Percentiles rank a stretch among this genome's conserved stretches.
Evolutionary conservation across 163 green algal genomes (phyloP).

Genomic region (Trebouxiophyceae sp.): DNA sequence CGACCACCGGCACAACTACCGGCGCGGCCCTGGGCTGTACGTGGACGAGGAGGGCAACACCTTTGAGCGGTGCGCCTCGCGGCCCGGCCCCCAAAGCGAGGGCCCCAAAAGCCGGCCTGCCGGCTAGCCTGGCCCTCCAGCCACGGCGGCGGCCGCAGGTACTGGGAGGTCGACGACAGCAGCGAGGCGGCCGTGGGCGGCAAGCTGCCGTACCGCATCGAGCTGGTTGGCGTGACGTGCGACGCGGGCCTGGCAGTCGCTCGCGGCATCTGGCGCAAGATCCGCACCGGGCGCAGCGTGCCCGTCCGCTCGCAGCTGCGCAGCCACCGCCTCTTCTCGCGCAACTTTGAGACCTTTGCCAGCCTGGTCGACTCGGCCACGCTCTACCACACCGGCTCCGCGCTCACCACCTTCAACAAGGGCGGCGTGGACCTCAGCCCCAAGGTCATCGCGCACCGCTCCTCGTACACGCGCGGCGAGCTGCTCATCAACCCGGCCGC

Average conservation of each 20-base stretch:
- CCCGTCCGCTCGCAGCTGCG: constrained; percentile 38
- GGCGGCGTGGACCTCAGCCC: constrained; percentile 20
- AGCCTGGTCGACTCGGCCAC: constrained; percentile 42
- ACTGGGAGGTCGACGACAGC: constrained; percentile 27
- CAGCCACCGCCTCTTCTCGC: constrained; percentile 40
- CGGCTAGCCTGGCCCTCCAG: too few relatives aligned
- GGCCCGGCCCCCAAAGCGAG: not conserved
- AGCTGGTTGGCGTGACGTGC: constrained; percentile 57
- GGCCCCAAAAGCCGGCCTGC: not conserved
- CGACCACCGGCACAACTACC: constrained; percentile 39
- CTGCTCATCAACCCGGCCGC: constrained; percentile 35
- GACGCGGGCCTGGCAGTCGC: constrained; percentile 45
- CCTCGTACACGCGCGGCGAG: constrained; percentile 27
- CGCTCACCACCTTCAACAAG: constrained; percentile 45
- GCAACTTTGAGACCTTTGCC: constrained; percentile 32
- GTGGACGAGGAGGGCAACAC: constrained; percentile 19
- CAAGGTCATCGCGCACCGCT: constrained; percentile 33
- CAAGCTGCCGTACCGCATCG: constrained; percentile 47
- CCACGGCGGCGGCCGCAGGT: constrained; percentile 24
- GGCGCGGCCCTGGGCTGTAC: constrained; percentile 35
- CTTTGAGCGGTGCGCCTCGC: constrained; percentile 10
- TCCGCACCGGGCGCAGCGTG: constrained; percentile 37
- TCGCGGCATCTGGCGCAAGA: constrained; percentile 44
- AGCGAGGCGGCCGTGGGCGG: not conserved
- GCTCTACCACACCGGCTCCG: constrained; percentile 44